A percentile compares a stretch with the other conserved stretches of the same genome.
Conservation (phyloP, 1,284 basidiomycete genomes). For the Malassezia psittaci region DNA sequence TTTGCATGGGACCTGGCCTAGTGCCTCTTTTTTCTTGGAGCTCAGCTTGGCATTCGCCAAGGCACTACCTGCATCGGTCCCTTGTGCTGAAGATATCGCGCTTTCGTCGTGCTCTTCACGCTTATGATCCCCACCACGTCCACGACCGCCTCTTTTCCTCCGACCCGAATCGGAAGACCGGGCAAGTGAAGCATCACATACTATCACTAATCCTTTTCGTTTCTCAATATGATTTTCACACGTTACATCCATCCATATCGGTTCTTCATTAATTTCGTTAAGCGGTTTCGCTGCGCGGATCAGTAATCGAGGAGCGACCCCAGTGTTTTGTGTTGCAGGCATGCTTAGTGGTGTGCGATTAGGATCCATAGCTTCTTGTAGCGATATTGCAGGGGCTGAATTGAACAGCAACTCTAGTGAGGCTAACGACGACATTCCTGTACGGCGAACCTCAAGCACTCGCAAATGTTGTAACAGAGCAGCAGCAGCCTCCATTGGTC, state of each 20-base stretch:
- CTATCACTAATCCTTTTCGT: conserved; percentile 19
- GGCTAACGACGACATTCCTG: conserved; percentile 29
- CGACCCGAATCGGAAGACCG: conserved; percentile 26
- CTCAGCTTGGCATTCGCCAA: conserved; percentile 42
- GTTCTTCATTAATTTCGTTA: conserved; percentile 13
- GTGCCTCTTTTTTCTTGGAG: conserved; percentile 56
- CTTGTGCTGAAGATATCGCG: not conserved
- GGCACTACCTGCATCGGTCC: conserved; percentile 27
- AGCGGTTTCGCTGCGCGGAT: conserved; percentile 24
- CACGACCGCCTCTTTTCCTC: conserved; percentile 28
- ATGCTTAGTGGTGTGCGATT: not conserved
- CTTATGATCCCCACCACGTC: conserved; percentile 13
- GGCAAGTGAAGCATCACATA: conserved; percentile 31
- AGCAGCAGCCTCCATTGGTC: not conserved
- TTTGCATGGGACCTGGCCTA: conserved; percentile 94
- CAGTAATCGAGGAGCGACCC: conserved; percentile 22
- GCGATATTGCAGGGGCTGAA: conserved; percentile 16
- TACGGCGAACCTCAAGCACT: conserved; percentile 30
- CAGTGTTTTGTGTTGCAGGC: not conserved
- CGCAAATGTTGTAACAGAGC: conserved; percentile 12
- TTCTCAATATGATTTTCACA: not conserved
- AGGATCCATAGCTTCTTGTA: conserved; percentile 6
- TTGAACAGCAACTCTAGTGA: conserved; percentile 27
- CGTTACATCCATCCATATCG: not conserved
- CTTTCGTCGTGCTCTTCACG: conserved; percentile 22